These are phyloP conservation scores for Oldenlandia corymbosa DNA, from an alignment of 257 asterid genomes.

Conservation along the genomic window DNA sequence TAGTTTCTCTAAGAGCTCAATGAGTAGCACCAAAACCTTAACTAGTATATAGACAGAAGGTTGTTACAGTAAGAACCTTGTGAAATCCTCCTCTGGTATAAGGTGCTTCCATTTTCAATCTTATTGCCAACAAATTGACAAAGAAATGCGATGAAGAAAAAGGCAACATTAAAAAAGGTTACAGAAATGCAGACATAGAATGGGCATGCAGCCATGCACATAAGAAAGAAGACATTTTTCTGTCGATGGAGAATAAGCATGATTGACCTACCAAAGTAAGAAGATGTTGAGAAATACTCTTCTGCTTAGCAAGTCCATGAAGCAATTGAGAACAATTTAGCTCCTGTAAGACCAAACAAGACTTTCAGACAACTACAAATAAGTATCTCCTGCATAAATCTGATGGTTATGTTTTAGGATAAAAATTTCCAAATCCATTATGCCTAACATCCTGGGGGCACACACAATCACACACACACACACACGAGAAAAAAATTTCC, in stretches of 20 bases:
- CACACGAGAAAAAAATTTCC: too few relatives aligned
- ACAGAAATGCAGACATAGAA: not conserved
- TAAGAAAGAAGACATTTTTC: not conserved
- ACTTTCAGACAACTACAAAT: not conserved
- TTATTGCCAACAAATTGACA: not conserved
- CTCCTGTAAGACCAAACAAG: slow-evolving; percentile 45
- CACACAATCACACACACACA: not conserved
- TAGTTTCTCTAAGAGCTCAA: too few relatives aligned
- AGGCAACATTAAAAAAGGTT: not conserved
- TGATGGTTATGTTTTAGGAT: not conserved
- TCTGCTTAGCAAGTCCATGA: slow-evolving; percentile 86
- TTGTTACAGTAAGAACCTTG: not conserved
- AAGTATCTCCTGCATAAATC: too few relatives aligned
- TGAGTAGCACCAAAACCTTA: too few relatives aligned
- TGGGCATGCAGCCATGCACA: too few relatives aligned
- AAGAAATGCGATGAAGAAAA: not conserved
- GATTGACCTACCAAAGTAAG: slow-evolving; percentile 66
- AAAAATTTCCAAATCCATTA: not conserved
- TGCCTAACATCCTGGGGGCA: not conserved
- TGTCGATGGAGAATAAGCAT: not conserved
- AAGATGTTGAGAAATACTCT: slow-evolving; percentile 57
- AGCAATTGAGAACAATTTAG: slow-evolving; percentile 84
- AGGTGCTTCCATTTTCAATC: too few relatives aligned
- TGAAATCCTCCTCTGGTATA: not conserved
- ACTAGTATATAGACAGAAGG: not conserved